Base-by-base conservation (phyloP, 2,329 filamentous ascomycete species). In the Pestalotiopsis fici region DNA sequence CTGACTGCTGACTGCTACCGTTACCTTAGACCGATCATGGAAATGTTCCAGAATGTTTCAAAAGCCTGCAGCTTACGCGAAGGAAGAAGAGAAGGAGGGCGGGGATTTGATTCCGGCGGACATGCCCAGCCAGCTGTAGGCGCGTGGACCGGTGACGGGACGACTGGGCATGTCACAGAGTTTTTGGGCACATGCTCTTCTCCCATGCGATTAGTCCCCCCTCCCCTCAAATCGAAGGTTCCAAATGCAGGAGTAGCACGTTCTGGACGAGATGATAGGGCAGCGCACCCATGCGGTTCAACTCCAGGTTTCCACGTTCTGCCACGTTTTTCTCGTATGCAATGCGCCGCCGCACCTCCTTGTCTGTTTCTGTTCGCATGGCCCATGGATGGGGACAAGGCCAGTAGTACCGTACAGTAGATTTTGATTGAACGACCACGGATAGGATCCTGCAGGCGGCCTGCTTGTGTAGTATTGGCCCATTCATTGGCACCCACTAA, bases 1-100 rank as follows among this genome's bases (percentile, higher is more conserved):
- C 43, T 50, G 43, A 50, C 21, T n/a, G 43, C 18, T 47, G 43
- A 50, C 21, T 50, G 43, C 43, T n/a, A 60, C 31, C 13, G 31
- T 35, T 35, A 35, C 31, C 25, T 47, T 64, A 35, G n/a, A 27
- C 61, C 61, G 43, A 64, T 31, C 21, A 55, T n/a, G 61, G 61
- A 64, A 64, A 64, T 64, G 61, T 64, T 64, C 61, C 61, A 64
- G 61, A 64, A 64, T 50, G 61, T 43, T 64, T 39, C 61, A 64
- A 64, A n/a, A 43, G 25, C 61, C 39, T 23, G 47, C 50, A 64
- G 47, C 25, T 18, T 23, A 37, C n/a, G 61, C 61, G 39, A 64
- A 64, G 61, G 39, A 35, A 35, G n/a, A 11, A 28, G 31, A 39
- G 27, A 21, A 43, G 50, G 43, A 25, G 27, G 28, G 61, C 61